Evolutionary conservation across 2,329 filamentous ascomycete species (phyloP), one percentile per base, ranked within the genome.

Genomic region (Arthrobotrys megalospora): DNA sequence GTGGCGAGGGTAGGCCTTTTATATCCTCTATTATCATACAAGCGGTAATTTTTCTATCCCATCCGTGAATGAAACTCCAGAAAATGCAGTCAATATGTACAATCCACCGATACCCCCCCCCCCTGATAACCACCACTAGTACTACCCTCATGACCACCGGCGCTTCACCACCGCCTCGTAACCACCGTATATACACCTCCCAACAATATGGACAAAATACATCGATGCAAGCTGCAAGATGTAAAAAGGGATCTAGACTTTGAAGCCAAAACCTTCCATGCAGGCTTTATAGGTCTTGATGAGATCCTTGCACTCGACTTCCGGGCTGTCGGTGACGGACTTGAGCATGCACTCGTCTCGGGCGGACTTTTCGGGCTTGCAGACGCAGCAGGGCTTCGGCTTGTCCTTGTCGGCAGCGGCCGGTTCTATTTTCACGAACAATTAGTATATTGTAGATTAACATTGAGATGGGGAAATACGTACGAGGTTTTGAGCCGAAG

Each of bases 311-410:
- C 95, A 98, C 83, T 96, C 94, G 83, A 90, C 88, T 82, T 92
- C 89, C 41, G 95, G 93, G 83, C 97, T 91, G 83, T 91, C 88
- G 79, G 92, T 88, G 80, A 90, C 94, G 72, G 93, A 97, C 87
- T 97, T 97, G 72, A 98, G 92, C 95, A 99, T 97, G 88, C 95
- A 99, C 86, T 99, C 94, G 86, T 99, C 95, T 80, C 95, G 93
- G 82, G 89, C 89, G 48, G 92, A 88, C 85, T 99, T 99, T 85
- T 98, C 94, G 55, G 95, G 90, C 84, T 94, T 97, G 90, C 95
- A 99, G 36, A 98, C 95, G 84, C 96, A 98, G 89, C 96, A 98
- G 50, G 95, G 95, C 93, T 97, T 83, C 76, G 50, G 68, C 21
- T 55, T 64, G 19, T 62, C 77, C 24, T 52, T 63, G 28, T 28